Percentiles rank a stretch among this genome's conserved stretches.
These are phyloP conservation scores for Simmondsia chinensis DNA, from an alignment of 148 eudicot genomes.

Conservation along the genomic window DNA sequence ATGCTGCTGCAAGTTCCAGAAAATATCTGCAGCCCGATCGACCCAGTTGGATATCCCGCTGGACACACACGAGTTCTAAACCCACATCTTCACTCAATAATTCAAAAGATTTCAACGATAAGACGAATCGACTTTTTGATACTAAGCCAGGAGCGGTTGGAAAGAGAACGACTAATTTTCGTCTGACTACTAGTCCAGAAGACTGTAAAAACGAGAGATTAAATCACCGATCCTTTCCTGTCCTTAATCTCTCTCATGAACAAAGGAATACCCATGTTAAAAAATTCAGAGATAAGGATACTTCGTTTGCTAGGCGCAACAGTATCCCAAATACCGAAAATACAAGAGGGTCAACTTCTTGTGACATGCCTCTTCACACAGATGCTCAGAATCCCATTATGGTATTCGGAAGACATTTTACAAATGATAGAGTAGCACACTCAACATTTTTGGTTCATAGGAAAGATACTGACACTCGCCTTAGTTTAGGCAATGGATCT, in stretches of 20 bases:
- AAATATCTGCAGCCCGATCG: slow-evolving; percentile 23
- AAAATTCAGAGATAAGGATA: too few species aligned
- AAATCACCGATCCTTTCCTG: slow-evolving; percentile 10
- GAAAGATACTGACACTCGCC: slow-evolving; percentile 18
- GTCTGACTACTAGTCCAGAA: slow-evolving; percentile 10
- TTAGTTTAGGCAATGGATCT: slow-evolving; percentile 12
- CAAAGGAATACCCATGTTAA: too few species aligned
- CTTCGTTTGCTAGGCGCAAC: too few species aligned
- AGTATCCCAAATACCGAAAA: slow-evolving; percentile 1
- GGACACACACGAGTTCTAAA: slow-evolving; percentile 25
- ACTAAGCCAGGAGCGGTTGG: slow-evolving; percentile 15
- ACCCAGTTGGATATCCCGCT: slow-evolving; percentile 52
- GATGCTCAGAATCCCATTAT: slow-evolving; percentile 20
- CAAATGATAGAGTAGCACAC: slow-evolving; percentile 23
- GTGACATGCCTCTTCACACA: slow-evolving; percentile 2
- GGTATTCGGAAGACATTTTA: slow-evolving; percentile 18
- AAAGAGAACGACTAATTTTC: slow-evolving; percentile 12
- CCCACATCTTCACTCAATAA: slow-evolving; percentile 13
- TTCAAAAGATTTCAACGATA: too few species aligned
- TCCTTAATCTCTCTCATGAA: too few species aligned
- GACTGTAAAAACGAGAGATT: slow-evolving; percentile 9
- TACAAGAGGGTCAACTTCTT: slow-evolving; percentile 1
- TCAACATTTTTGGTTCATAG: slow-evolving; percentile 28
- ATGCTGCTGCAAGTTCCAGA: slow-evolving; percentile 21
- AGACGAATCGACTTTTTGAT: too few species aligned